A percentile compares a stretch with the other conserved stretches of the same genome.
phyloP scores from a whole-genome alignment of 306 rosid genomes.

The Inga laurina region DNA sequence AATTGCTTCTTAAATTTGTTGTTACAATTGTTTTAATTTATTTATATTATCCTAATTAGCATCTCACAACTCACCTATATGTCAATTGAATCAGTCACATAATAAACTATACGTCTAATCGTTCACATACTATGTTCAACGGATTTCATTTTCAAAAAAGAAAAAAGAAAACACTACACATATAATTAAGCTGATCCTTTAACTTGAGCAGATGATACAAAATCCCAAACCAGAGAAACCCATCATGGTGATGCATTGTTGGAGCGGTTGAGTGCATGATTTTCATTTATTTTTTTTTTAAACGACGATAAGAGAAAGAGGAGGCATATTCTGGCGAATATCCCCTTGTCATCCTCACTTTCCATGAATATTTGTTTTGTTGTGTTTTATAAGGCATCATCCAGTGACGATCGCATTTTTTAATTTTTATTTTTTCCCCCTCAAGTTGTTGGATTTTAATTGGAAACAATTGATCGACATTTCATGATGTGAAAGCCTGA shows the following conservation, averaged over 20 bases:
- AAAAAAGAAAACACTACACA: background rate
- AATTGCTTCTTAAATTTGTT: background rate
- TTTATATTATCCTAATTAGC: background rate
- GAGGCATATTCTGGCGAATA: conserved; percentile 34
- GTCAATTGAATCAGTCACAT: background rate
- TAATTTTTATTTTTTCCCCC: background rate
- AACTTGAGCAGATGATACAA: background rate
- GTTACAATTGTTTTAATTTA: background rate
- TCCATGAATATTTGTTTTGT: background rate
- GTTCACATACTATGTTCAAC: background rate
- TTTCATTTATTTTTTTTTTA: background rate
- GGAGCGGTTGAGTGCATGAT: background rate
- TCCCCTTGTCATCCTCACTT: background rate
- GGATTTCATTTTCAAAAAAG: background rate
- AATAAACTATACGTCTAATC: background rate
- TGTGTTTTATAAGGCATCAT: background rate
- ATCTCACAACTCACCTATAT: background rate
- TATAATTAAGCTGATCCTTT: background rate
- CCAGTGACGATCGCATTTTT: background rate
- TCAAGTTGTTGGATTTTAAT: background rate
- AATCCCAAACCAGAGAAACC: background rate
- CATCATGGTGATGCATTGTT: background rate
- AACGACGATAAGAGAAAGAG: background rate
- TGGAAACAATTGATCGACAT: background rate
- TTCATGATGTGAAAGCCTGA: background rate